Base-by-base conservation (phyloP, 179 eudicot species). In the Pouteria campechiana region DNA sequence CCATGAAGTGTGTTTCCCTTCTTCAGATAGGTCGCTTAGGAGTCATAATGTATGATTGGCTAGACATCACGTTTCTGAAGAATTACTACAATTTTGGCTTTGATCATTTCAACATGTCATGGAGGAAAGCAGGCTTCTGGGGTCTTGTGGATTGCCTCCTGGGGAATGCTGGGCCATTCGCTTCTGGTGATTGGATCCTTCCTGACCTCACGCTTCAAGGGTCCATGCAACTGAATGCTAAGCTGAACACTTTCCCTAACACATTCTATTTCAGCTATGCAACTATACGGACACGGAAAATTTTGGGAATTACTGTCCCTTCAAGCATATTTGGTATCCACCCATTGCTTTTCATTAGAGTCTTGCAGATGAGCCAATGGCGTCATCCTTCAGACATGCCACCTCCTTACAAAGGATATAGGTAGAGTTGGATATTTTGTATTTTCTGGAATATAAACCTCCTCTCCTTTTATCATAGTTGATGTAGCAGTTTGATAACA, bases 251-350 rank as follows among this genome's bases (percentile, higher is more conserved):
- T 22, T 90, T 85, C 61, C 89, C 98, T 0, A 69, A 73, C 30
- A 89, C 97, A 4, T 85, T 76, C 56, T 89, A 90, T 54, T 90
- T 85, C 54, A 81, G 98, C 59, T 90, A 90, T 40, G 98, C 98
- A 20, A 85, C 98, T 1, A 85, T 81, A 47, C 60, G 81, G 14
- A 90, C 98, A 1, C 67, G 60, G 28, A 73, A 75, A 46, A 22
- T 81, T 27, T 54, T 70, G 64, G 87, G 90, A 0, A 2, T 59
- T 12, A 81, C 89, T 0, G 63, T 79, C 39, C 98, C 98, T 25
- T 90, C 95, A 15, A 72, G 81, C 32, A 16, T 89, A 38, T 38
- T 64, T 15, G 88, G 93, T n/a, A 64, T 82, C 19, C 97, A 86
- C 41, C 93, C 97, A 25, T 30, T 89, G 74, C 67, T 78, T 61